Percentiles rank a stretch among this genome's conserved stretches.
Conservation (phyloP, 2,329 filamentous ascomycete species). For the Alternaria dauci region DNA sequence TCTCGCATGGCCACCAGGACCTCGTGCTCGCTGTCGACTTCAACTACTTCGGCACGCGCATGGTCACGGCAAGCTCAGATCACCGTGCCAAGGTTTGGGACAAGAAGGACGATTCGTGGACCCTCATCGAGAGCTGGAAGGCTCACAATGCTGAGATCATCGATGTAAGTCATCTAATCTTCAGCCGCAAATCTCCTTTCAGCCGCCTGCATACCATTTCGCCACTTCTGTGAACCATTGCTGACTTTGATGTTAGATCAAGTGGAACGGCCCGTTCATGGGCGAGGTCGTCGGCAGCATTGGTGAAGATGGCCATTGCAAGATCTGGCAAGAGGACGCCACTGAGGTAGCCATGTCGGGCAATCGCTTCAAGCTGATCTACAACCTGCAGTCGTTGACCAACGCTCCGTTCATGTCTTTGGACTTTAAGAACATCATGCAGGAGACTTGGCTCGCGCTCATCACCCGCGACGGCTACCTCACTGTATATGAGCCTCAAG, state of each 20-base stretch:
- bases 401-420: constrained; percentile 78
- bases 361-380: constrained; percentile 78
- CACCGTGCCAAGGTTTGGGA: constrained; percentile 94
- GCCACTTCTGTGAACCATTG: constrained; percentile 22
- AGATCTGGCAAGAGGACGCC: constrained; percentile 91
- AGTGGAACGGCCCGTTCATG: constrained; percentile 91
- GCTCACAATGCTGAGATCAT: constrained; percentile 90
- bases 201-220: constrained; percentile 29
- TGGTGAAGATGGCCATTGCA: constrained; percentile 87
- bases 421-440: constrained; percentile 84
- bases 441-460: constrained; percentile 84
- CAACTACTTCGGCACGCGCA: constrained; percentile 91
- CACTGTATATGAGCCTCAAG: constrained; percentile 83
- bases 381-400: constrained; percentile 70
- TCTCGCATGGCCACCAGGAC: constrained; percentile 79
- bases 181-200: constrained; percentile 26
- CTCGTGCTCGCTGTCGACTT: constrained; percentile 86
- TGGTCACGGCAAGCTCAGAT: constrained; percentile 89
- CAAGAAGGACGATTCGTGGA: constrained; percentile 78
- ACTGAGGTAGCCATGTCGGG: constrained; percentile 77
- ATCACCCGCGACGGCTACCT: constrained; percentile 84
- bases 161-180: constrained; percentile 67
- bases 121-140: constrained; percentile 84
- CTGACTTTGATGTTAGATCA: constrained; percentile 66
- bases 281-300: constrained; percentile 90